Evolutionary conservation across 345 rosid genomes (phyloP), one percentile per base, ranked within the genome.

Genomic region (Eucalyptus sp.): DNA sequence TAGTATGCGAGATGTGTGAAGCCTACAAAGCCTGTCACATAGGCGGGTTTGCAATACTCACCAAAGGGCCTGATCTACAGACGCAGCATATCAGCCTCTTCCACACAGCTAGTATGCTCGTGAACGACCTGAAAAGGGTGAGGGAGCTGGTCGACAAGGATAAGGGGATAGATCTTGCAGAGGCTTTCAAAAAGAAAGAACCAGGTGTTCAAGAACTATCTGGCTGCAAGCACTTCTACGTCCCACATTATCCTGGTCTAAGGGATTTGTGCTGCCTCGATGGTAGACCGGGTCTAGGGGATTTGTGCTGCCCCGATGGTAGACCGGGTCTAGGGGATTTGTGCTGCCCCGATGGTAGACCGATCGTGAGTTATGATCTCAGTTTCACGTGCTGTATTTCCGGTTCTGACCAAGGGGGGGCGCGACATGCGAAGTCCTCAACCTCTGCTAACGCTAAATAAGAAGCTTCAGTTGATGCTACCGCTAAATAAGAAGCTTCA

Each of bases 41-140:
- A 8, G 62, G 62, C 60, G 29, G 62, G 62, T 56, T 56, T 24
- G 29, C 62, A 56, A 56, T 56, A 56, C 62, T 56, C 62, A 56
- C 62, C 29, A 56, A 56, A 0, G 62, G 62, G 29, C 62, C 12
- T 56, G 27, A 56, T 56, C 29, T 56, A 27, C 62, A 56, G 62
- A 56, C 0, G 62, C 27, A 56, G 62, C 29, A 56, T 0, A 56
- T 56, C 12, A 0, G 62, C 62, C 13, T 56, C 62, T 56, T 56
- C 62, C 1, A 22, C 0, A 0, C 29, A 0, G 13, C 29, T 1
- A 56, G 62, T 56, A 0, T 6, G 29, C 62, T 56, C 6, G 1
- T 3, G 29, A 56, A 22, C 0, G 62, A 56, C 0, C 62, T 56
- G 29, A 22, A 2, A 24, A 9, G 62, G 0, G 62, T 56, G 0